Evolutionary conservation across 2,329 filamentous ascomycete genomes (phyloP).

Genomic region (Cordyceps pruinosa): DNA sequence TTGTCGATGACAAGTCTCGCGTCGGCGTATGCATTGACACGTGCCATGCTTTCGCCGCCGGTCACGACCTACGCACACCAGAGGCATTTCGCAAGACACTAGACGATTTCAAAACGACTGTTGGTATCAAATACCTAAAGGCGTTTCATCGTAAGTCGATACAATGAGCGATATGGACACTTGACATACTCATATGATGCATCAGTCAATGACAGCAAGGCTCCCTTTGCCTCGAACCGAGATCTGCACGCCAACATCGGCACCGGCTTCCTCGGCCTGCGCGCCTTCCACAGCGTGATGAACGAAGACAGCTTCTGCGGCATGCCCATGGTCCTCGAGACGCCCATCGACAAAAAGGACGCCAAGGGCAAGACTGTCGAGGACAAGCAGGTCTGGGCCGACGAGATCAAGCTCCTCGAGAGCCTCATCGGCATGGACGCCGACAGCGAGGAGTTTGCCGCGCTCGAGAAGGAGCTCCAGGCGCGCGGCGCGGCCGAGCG

Average conservation of each 20-base stretch:
- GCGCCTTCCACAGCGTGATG: slow-evolving; percentile 85
- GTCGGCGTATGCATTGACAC: slow-evolving; percentile 96
- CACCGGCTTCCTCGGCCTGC: slow-evolving; percentile 83
- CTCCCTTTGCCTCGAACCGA: slow-evolving; percentile 70
- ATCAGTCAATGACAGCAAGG: slow-evolving; percentile 88
- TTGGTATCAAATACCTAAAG: slow-evolving; percentile 72
- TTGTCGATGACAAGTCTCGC: slow-evolving; percentile 71
- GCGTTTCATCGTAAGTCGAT: slow-evolving; percentile 59
- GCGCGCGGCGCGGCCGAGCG: slow-evolving; percentile 64
- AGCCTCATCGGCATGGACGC: slow-evolving; percentile 77
- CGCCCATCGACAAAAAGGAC: slow-evolving; percentile 73
- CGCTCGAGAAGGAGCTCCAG: slow-evolving; percentile 58
- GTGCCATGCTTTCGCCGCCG: slow-evolving; percentile 91
- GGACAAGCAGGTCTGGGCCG: slow-evolving; percentile 79
- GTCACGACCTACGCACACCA: slow-evolving; percentile 78
- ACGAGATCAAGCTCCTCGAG: slow-evolving; percentile 92
- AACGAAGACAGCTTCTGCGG: slow-evolving; percentile 71
- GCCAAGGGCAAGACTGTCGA: slow-evolving; percentile 61
- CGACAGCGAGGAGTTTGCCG: slow-evolving; percentile 64
- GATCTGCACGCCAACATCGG: slow-evolving; percentile 96
- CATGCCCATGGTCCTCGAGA: slow-evolving; percentile 90
- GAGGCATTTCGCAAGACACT: slow-evolving; percentile 68
- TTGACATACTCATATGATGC: not conserved
- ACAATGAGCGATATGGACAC: not conserved
- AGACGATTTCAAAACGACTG: slow-evolving; percentile 64